Evolutionary conservation across 192 early-diverging fungal genomes (phyloP).

Genomic region (Backusella macrospora): DNA sequence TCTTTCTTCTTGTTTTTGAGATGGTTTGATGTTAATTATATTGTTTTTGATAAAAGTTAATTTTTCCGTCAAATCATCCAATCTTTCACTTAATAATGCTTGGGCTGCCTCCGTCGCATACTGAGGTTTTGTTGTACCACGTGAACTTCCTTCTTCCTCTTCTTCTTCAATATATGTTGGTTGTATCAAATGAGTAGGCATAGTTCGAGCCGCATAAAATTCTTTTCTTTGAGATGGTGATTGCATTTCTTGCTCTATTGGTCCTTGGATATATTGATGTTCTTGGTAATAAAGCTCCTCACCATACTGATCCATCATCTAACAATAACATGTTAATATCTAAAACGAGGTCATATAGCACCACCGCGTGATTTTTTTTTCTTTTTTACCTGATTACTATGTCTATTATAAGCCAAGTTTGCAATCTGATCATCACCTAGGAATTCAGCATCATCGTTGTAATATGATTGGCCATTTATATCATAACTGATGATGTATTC

Average conservation of each 20-base stretch:
- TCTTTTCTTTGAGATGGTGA: conserved; percentile 8
- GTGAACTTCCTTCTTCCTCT: conserved; percentile 1
- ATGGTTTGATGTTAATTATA: conserved; percentile 30
- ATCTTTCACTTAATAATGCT: conserved; percentile 23
- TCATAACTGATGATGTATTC: not conserved
- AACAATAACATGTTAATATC: not conserved
- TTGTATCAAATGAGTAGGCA: conserved; percentile 17
- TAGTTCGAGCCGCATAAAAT: conserved; percentile 27
- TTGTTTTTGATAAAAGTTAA: conserved; percentile 32
- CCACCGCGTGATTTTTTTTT: not conserved
- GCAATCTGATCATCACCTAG: conserved; percentile 37
- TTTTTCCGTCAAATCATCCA: conserved; percentile 39
- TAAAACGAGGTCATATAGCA: not conserved
- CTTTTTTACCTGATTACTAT: conserved; percentile 24
- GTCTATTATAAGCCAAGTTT: conserved; percentile 23
- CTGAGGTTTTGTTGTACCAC: conserved; percentile 12
- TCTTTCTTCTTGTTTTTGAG: conserved; percentile 6
- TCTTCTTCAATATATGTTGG: not conserved
- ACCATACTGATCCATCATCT: conserved; percentile 24
- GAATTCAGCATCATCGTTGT: conserved; percentile 34
- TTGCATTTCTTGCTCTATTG: conserved; percentile 23
- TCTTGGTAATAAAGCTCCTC: conserved; percentile 7
- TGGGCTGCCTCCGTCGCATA: conserved; percentile 16
- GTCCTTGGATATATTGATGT: not conserved
- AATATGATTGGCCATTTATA: not conserved